Percentiles rank a stretch among this genome's conserved stretches.
Evolutionary conservation across 1,284 basidiomycete species (phyloP).

Genomic region (Leccinum proliferum): DNA sequence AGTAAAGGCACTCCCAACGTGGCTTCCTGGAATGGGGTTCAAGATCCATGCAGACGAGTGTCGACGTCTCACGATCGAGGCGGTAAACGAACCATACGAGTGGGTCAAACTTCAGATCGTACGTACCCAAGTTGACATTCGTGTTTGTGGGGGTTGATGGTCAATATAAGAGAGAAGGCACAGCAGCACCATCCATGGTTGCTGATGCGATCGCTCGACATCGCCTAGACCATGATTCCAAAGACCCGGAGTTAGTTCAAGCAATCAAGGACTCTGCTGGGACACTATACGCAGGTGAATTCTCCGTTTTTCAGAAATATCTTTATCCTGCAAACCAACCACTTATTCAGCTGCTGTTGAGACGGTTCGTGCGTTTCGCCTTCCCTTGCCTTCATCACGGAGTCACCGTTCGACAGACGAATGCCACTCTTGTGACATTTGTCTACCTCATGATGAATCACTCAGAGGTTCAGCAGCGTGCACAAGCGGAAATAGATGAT

Average conservation of each 20-base stretch:
- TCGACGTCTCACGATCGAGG: background rate
- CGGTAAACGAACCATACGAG: background rate
- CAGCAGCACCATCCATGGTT: slow-evolving; percentile 14
- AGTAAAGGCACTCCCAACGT: background rate
- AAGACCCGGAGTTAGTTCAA: background rate
- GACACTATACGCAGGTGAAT: background rate
- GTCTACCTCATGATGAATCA: background rate
- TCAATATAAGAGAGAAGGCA: slow-evolving; percentile 7
- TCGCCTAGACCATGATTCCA: background rate
- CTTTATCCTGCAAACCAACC: background rate
- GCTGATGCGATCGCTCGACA: slow-evolving; percentile 13
- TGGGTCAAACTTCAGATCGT: background rate
- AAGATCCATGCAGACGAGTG: background rate
- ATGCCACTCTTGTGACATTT: background rate
- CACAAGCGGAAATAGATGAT: background rate
- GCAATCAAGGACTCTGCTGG: background rate
- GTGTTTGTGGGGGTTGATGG: background rate
- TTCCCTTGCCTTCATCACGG: background rate
- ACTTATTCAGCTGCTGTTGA: background rate
- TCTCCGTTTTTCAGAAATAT: background rate
- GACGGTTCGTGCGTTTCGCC: background rate
- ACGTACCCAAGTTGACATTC: background rate
- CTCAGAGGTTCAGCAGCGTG: background rate
- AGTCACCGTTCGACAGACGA: background rate
- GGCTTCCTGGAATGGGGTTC: background rate